Evolutionary conservation across 371 early-diverging fungal species (phyloP).

Genomic region (Mucor indicus): DNA sequence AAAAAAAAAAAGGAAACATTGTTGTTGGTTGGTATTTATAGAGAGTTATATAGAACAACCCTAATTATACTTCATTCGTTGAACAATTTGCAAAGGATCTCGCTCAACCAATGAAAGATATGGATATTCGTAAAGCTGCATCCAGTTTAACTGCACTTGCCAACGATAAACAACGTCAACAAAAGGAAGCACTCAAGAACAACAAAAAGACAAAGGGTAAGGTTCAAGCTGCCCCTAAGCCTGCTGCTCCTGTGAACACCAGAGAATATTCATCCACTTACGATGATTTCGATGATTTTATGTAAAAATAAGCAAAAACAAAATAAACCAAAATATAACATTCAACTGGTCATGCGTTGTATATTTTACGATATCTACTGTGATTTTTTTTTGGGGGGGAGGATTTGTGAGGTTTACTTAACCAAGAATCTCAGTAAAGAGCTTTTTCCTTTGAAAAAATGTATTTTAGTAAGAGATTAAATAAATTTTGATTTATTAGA

Average conservation of each 20-base stretch:
- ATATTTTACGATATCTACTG: too few relatives aligned
- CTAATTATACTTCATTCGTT: conserved; percentile 64
- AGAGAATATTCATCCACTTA: conserved; percentile 48
- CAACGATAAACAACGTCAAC: conserved; percentile 88
- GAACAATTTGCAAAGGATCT: conserved; percentile 80
- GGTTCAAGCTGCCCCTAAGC: conserved; percentile 47
- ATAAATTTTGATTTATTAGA: too few relatives aligned
- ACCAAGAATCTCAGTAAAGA: too few relatives aligned
- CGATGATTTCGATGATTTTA: conserved; percentile 80
- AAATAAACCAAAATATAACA: too few relatives aligned
- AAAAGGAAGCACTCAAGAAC: conserved; percentile 64
- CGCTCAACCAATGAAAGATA: conserved; percentile 71
- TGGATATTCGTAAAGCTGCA: conserved; percentile 80
- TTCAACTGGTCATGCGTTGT: too few relatives aligned
- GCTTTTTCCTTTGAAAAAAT: too few relatives aligned
- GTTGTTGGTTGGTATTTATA: not conserved
- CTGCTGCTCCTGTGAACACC: conserved; percentile 38
- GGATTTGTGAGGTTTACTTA: too few relatives aligned
- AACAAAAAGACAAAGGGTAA: conserved; percentile 68
- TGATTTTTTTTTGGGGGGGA: too few relatives aligned
- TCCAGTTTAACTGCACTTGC: conserved; percentile 80
- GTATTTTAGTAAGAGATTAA: too few relatives aligned
- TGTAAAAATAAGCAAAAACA: conserved; percentile 47
- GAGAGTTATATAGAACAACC: conserved; percentile 18
- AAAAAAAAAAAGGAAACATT: not conserved